Evolutionary conservation across 805 yeast species (phyloP), one percentile per base, ranked within the genome.

Genomic region (Nakazawaea ambrosiae): DNA sequence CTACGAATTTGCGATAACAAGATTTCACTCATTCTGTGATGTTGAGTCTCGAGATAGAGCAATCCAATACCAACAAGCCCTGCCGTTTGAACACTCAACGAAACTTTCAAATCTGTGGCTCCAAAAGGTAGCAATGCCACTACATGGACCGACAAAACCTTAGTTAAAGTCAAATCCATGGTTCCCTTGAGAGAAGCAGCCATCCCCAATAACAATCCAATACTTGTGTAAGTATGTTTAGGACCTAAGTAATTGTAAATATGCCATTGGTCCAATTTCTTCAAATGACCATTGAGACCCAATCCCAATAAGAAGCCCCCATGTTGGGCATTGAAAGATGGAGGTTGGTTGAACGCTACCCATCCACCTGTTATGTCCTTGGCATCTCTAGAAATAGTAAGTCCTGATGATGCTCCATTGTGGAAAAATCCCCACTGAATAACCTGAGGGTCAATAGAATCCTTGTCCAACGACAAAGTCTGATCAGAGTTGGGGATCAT

Each of bases 221-320:
- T 79, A 55, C 95, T 85, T 0, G 95, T 85, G 28, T 72, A 72
- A 3, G 81, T 74, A 49, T 85, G 87, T 46, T 92, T 89, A 1
- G 96, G 95, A 0, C 96, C 95, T 37, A 92, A 61, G 47, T 87
- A 88, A 51, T 90, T 89, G 55, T 87, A 92, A 22, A 90, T 83
- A 53, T 89, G 96, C 97, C 97, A 92, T 55, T 92, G 96, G 50
- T 90, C 97, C 19, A 92, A 60, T 29, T 70, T 68, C 40, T 73
- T 77, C 49, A 92, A 60, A 53, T 89, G 96, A 0, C 97, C 97
- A 58, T 86, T 86, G 22, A 92, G 61, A 0, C 99, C 99, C 19
- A 92, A 63, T 0, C 97, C 98, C 15, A 87, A 60, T n/a, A 92
- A 58, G 48, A 92, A 88, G 0, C 99, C 99, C 17, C 96, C 97